These are phyloP conservation scores for Novymonas esmeraldas DNA, from an alignment of 208 protist genomes.

Conservation along the genomic window DNA sequence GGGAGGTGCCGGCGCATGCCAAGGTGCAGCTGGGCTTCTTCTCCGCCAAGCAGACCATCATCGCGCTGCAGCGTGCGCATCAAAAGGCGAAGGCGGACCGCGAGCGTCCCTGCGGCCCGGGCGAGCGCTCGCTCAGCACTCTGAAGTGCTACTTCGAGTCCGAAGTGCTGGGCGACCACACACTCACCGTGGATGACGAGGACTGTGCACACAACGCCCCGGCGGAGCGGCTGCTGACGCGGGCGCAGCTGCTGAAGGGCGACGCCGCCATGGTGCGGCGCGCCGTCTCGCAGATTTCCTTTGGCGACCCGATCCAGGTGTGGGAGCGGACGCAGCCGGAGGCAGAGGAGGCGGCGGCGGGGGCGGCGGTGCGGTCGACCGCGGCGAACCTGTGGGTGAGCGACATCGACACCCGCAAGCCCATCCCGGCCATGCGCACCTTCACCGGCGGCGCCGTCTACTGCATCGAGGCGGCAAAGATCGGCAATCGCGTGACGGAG, in stretches of 20 bases:
- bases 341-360: conserved; percentile 4
- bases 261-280: conserved; percentile 42
- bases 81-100: conserved; percentile 40
- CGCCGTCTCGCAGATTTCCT: conserved; percentile 64
- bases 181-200: conserved; percentile 74
- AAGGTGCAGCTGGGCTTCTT: conserved; percentile 89
- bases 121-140: conserved; percentile 45
- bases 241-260: conserved; percentile 37
- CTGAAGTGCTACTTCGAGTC: conserved; percentile 79
- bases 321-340: conserved; percentile 50
- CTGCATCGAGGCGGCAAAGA: conserved; percentile 51
- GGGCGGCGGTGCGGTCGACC: conserved; percentile 28
- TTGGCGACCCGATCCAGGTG: conserved; percentile 85
- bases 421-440: conserved; percentile 63
- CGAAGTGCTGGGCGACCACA: conserved; percentile 55
- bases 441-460: conserved; percentile 75
- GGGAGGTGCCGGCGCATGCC: conserved; percentile 44
- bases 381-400: conserved; percentile 65
- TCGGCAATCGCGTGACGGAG: conserved; percentile 63
- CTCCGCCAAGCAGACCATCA: conserved; percentile 79
- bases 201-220: conserved; percentile 68
- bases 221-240: conserved; percentile 55
- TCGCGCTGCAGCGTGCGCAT: conserved; percentile 33
- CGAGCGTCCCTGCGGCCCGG: conserved; percentile 37
- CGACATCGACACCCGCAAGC: conserved; percentile 76